Conservation (phyloP, 345 rosid species). For the Arabidopsis arenosa region DNA sequence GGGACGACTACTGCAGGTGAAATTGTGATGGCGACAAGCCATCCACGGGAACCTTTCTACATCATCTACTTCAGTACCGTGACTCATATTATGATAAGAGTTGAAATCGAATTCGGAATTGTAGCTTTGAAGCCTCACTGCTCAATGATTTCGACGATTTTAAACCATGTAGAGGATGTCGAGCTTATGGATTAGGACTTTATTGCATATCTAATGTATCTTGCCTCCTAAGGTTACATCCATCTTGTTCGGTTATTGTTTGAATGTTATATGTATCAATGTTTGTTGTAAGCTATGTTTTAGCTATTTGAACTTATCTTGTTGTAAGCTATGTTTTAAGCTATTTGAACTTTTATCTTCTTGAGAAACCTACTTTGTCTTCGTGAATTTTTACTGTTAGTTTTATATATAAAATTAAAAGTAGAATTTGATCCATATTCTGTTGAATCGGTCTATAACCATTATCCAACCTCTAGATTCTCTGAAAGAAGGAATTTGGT, state of each 20-base stretch:
- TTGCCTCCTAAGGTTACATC: background rate
- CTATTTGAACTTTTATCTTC: too few species aligned
- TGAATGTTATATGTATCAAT: too few species aligned
- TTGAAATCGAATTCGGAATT: slow-evolving; percentile 33
- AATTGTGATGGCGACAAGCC: background rate
- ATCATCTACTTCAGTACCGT: background rate
- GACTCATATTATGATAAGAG: slow-evolving; percentile 56
- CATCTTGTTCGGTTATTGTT: background rate
- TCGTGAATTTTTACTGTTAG: background rate
- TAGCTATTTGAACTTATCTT: background rate
- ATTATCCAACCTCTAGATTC: background rate
- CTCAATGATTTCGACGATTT: background rate
- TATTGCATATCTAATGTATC: background rate
- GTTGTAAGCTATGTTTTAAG: too few species aligned
- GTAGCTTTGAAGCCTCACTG: background rate
- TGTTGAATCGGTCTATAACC: background rate
- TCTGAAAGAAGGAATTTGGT: background rate
- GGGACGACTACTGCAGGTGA: background rate
- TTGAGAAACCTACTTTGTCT: too few species aligned
- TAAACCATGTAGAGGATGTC: background rate
- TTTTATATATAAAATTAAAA: background rate
- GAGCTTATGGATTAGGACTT: background rate
- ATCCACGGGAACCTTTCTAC: background rate
- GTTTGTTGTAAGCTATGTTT: background rate
- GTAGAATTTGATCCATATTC: background rate